A percentile compares a stretch with the other conserved stretches of the same genome.
phyloP scores from a whole-genome alignment of 495 filamentous ascomycete genomes.

The Aspergillus ostianus region DNA sequence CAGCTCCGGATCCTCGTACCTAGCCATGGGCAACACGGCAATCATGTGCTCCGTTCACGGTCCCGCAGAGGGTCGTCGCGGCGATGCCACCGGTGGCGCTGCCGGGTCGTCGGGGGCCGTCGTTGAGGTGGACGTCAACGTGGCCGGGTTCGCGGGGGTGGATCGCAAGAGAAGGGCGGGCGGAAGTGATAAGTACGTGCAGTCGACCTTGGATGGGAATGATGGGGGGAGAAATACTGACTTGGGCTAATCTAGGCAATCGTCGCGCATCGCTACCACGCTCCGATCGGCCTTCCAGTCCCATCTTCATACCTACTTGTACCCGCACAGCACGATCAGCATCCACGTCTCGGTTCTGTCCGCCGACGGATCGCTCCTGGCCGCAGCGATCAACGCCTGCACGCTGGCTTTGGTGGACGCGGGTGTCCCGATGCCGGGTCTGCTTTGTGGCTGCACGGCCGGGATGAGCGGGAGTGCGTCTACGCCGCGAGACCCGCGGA shows the following conservation, averaged over 20 bases:
- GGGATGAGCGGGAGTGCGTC: constrained; percentile 69
- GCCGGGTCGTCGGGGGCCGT: constrained; percentile 54
- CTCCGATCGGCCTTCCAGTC: constrained; percentile 70
- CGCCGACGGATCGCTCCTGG: constrained; percentile 86
- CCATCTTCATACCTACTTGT: constrained; percentile 79
- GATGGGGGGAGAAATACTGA: constrained; percentile 14
- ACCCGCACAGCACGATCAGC: constrained; percentile 81
- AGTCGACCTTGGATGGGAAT: not conserved
- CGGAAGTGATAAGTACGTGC: constrained; percentile 70
- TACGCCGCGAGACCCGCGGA: constrained; percentile 48
- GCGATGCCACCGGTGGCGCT: constrained; percentile 43
- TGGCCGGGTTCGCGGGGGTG: constrained; percentile 84
- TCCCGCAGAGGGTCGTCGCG: constrained; percentile 64
- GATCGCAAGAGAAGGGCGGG: constrained; percentile 72
- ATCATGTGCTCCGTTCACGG: constrained; percentile 90
- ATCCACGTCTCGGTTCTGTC: constrained; percentile 85
- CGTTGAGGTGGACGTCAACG: constrained; percentile 76
- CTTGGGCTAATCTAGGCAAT: constrained; percentile 54
- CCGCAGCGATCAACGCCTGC: constrained; percentile 84
- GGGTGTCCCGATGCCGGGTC: constrained; percentile 89
- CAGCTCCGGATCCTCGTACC: constrained; percentile 84
- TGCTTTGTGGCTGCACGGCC: constrained; percentile 82
- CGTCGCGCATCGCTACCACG: constrained; percentile 73
- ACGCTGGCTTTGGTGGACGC: constrained; percentile 93
- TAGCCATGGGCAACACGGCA: constrained; percentile 95